Evolutionary conservation across 169 alveolate genomes (phyloP).

Genomic region (Neospora caninum): DNA sequence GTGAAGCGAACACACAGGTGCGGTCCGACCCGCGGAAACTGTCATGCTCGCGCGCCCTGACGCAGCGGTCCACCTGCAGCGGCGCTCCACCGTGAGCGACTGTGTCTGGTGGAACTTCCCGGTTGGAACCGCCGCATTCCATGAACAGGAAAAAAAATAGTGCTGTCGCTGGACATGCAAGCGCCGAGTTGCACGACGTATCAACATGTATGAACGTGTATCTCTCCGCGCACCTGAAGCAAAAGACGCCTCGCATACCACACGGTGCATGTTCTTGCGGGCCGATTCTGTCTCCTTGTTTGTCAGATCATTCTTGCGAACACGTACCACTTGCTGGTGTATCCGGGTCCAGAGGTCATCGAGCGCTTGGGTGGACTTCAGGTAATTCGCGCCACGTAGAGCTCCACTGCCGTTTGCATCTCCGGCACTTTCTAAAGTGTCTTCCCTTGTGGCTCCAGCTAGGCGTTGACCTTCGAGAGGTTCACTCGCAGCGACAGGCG

Average conservation of each 20-base stretch:
- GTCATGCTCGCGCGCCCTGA: not conserved
- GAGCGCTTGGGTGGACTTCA: slow-evolving; percentile 90
- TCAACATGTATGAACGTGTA: too few relatives aligned
- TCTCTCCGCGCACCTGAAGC: too few relatives aligned
- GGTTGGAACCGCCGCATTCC: too few relatives aligned
- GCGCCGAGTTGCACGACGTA: too few relatives aligned
- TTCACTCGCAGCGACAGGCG: not conserved
- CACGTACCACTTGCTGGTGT: slow-evolving; percentile 94
- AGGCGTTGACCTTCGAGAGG: not conserved
- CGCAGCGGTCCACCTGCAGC: too few relatives aligned
- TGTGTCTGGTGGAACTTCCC: too few relatives aligned
- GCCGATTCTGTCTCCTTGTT: not conserved
- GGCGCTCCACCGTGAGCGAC: too few relatives aligned
- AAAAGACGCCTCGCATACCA: too few relatives aligned
- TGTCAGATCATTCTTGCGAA: slow-evolving; percentile 84
- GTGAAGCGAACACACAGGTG: slow-evolving; percentile 76
- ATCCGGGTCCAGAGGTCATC: slow-evolving; percentile 88
- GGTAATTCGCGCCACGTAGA: not conserved
- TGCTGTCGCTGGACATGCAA: too few relatives aligned
- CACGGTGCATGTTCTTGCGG: not conserved
- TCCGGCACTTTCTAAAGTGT: not conserved
- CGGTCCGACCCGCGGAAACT: slow-evolving; percentile 86
- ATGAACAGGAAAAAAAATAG: too few relatives aligned
- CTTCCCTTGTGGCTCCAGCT: not conserved
- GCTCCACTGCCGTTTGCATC: not conserved